Percentiles rank a stretch among this genome's conserved stretches.
phyloP scores from a whole-genome alignment of 139 green algal genomes.

The Chlamydomonas sp. region DNA sequence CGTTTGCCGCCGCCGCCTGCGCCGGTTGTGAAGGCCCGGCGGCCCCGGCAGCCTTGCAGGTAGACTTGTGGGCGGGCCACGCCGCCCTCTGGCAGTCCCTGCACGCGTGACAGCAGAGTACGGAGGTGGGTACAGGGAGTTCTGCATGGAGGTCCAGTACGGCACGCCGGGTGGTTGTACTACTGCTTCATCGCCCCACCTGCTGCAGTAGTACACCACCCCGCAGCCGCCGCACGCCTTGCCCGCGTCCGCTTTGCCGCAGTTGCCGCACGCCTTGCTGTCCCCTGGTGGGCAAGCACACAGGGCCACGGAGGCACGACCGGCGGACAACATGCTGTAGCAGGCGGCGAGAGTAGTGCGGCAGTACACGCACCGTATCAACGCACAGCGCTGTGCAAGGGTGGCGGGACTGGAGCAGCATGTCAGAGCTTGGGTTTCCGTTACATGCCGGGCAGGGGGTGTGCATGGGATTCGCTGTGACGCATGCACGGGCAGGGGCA shows the following conservation, averaged over 20 bases:
- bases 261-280: neutral
- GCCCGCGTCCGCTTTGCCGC: slow-evolving; percentile 9
- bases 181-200: neutral
- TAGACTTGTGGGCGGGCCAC: slow-evolving; percentile 22
- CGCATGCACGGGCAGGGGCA: neutral
- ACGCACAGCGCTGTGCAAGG: no score
- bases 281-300: neutral
- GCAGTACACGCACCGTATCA: no score
- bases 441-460: no score
- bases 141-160: neutral
- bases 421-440: no score
- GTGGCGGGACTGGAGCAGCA: no score
- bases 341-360: no score
- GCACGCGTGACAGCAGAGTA: neutral
- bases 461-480: neutral
- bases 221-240: slow-evolving; percentile 10
- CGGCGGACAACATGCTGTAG: no score
- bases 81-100: slow-evolving; percentile 23
- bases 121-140: neutral
- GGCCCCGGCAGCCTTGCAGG: neutral
- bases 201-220: slow-evolving; percentile 1
- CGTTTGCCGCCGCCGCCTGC: neutral
- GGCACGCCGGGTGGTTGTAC: neutral
- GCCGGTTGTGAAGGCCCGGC: neutral
- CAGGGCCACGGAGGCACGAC: neutral